Evolutionary conservation across 257 asterid genomes (phyloP).

Genomic region (Plectranthus barbatus): DNA sequence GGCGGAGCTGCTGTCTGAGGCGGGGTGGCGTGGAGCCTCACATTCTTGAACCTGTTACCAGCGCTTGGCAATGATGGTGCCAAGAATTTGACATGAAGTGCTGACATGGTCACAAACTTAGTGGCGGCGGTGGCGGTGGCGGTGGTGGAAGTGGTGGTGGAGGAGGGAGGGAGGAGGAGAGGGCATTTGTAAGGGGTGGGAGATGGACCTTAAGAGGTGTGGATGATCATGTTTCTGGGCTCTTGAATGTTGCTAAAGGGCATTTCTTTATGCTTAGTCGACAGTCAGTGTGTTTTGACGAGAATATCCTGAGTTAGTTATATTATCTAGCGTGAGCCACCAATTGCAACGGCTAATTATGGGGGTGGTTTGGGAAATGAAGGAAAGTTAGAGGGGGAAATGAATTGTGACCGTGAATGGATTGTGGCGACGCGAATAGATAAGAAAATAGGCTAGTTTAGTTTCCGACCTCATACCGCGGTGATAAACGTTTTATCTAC

Average conservation of each 20-base stretch:
- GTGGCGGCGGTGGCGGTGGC: not conserved
- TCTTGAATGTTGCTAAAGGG: slow-evolving; percentile 61
- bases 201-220: slow-evolving; percentile 17
- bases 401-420: slow-evolving; percentile 3
- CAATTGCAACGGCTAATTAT: not conserved
- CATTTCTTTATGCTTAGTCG: slow-evolving; percentile 23
- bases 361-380: slow-evolving; percentile 17
- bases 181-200: slow-evolving; percentile 37
- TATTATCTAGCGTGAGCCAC: not conserved
- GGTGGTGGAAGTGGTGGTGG: slow-evolving; percentile 10
- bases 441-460: not conserved
- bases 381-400: too few species aligned
- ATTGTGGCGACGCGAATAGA: slow-evolving; percentile 26
- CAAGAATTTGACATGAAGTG: slow-evolving; percentile 49
- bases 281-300: slow-evolving; percentile 19
- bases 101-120: slow-evolving; percentile 39
- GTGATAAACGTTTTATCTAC: too few species aligned
- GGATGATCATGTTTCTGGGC: slow-evolving; percentile 24
- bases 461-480: too few species aligned
- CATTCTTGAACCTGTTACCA: slow-evolving; percentile 9
- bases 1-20: slow-evolving; percentile 49
- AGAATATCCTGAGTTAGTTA: slow-evolving; percentile 17
- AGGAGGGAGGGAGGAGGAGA: slow-evolving; percentile 13
- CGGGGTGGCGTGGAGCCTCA: slow-evolving; percentile 48
- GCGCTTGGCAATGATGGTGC: slow-evolving; percentile 37